Evolutionary conservation across 176 grass and related monocot genomes (phyloP).

Genomic region (Tillandsia leiboldiana): DNA sequence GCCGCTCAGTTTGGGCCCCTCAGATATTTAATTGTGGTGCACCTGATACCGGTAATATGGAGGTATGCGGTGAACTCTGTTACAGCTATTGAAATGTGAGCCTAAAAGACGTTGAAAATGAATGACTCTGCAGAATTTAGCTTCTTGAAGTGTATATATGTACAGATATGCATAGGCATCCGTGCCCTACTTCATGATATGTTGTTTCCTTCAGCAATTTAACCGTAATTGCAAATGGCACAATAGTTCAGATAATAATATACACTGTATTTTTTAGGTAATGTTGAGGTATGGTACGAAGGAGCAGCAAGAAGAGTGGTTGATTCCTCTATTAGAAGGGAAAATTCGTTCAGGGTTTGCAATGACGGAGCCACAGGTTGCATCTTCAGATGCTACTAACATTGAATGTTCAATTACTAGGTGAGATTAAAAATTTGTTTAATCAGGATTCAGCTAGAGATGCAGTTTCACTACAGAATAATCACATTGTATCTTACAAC

Average conservation of each 20-base stretch:
- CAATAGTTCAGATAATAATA: too few species aligned
- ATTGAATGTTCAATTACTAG: conserved; percentile 94
- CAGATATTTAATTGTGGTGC: conserved; percentile 95
- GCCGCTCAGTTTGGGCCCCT: conserved; percentile 78
- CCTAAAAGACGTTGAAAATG: neutral
- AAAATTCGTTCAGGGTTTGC: conserved; percentile 93
- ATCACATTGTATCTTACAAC: too few species aligned
- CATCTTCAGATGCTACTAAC: conserved; percentile 97
- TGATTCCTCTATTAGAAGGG: conserved; percentile 80
- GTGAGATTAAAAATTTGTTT: conserved; percentile 15
- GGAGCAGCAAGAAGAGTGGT: conserved; percentile 74
- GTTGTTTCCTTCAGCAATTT: too few species aligned
- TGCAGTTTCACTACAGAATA: neutral
- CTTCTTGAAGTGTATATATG: too few species aligned
- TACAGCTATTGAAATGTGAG: neutral
- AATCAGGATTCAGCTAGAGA: neutral
- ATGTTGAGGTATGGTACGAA: conserved; percentile 89
- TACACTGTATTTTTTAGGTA: conserved; percentile 30
- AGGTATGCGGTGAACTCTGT: conserved; percentile 35
- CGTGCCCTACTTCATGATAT: too few species aligned
- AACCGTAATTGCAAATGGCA: too few species aligned
- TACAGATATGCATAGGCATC: too few species aligned
- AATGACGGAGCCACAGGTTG: conserved; percentile 98
- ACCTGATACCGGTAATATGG: conserved; percentile 95
- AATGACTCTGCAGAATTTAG: too few species aligned